Base-by-base conservation (phyloP, 495 filamentous ascomycete species). In the Podospora conica region DNA sequence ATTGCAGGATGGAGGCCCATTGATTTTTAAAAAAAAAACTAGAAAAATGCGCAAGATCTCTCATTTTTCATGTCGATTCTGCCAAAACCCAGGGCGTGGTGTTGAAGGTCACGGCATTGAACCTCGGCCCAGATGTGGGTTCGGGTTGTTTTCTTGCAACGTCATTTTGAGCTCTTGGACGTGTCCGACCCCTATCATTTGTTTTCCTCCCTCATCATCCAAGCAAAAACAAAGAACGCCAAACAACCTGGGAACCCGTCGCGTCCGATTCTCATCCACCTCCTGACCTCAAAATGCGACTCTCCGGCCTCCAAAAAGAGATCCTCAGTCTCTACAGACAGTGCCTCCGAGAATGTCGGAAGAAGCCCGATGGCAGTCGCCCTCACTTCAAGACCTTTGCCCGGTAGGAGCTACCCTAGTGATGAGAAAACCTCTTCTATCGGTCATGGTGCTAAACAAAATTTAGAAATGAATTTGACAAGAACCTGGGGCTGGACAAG, bases 221-320 rank as follows among this genome's bases (percentile, higher is more conserved):
- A 18, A 8, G 15, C 33, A 48, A 27, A 48, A n/a, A n/a, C n/a
- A n/a, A n/a, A n/a, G n/a, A n/a, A n/a, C n/a, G n/a, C n/a, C n/a
- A n/a, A n/a, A n/a, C n/a, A n/a, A n/a, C n/a, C n/a, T n/a, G n/a
- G n/a, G n/a, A n/a, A n/a, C n/a, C n/a, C n/a, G n/a, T n/a, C n/a
- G n/a, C n/a, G n/a, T n/a, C 40, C 6, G n/a, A n/a, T 0, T n/a
- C 6, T 8, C 18, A 48, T 1, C 9, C 15, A 18, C 40, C 8
- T 48, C 6, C 15, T 6, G 40, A n/a, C n/a, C 40, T 48, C 40
- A 48, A 48, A 57, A 85, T 84, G 81, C 84, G 87, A 72, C 82
- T 91, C 21, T 96, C 94, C 9, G 96, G 96, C 40, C 82, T 98
- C n/a, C 96, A 98, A 72, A 88, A 86, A 73, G 90, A 96, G 63